Evolutionary conservation across 768 basidiomycete genomes (phyloP).

Genomic region (Imleria badia): DNA sequence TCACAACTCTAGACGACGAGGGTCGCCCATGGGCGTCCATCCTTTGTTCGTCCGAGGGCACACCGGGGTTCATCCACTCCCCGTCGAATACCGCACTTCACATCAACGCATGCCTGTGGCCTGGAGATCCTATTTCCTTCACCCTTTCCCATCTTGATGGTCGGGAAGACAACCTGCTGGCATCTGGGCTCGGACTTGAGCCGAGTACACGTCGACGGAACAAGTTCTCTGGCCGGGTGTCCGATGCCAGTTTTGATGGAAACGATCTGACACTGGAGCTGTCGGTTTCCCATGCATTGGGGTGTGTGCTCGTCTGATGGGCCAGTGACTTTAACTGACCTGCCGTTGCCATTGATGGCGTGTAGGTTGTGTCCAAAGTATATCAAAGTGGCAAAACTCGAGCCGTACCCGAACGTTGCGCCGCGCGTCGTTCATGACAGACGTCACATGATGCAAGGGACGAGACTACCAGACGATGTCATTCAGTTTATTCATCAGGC

Average conservation of each 20-base stretch:
- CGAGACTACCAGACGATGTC: slow-evolving; percentile 49
- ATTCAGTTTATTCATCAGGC: slow-evolving; percentile 46
- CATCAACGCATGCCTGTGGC: slow-evolving; percentile 30
- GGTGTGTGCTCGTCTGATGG: slow-evolving; percentile 37
- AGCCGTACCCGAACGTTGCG: slow-evolving; percentile 36
- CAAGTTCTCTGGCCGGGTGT: slow-evolving; percentile 56
- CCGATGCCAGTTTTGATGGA: slow-evolving; percentile 31
- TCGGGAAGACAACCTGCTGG: slow-evolving; percentile 30
- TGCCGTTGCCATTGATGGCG: too few species aligned
- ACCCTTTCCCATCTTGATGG: slow-evolving; percentile 26
- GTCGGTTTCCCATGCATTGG: slow-evolving; percentile 54
- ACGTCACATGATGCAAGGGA: slow-evolving; percentile 31
- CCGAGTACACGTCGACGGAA: slow-evolving; percentile 57
- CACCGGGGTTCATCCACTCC: slow-evolving; percentile 29
- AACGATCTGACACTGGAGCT: slow-evolving; percentile 38
- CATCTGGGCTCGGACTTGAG: slow-evolving; percentile 62
- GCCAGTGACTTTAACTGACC: not conserved
- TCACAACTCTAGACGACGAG: slow-evolving; percentile 31
- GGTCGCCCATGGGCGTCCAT: slow-evolving; percentile 36
- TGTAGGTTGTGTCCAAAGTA: slow-evolving; percentile 65
- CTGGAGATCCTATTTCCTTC: slow-evolving; percentile 53
- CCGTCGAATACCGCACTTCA: slow-evolving; percentile 21
- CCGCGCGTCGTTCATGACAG: slow-evolving; percentile 38
- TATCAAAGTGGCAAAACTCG: slow-evolving; percentile 51
- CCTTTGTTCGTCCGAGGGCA: slow-evolving; percentile 28